Evolutionary conservation across 208 protist species (phyloP), one percentile per base, ranked within the genome.

Genomic region (Crithidia brevicula): DNA sequence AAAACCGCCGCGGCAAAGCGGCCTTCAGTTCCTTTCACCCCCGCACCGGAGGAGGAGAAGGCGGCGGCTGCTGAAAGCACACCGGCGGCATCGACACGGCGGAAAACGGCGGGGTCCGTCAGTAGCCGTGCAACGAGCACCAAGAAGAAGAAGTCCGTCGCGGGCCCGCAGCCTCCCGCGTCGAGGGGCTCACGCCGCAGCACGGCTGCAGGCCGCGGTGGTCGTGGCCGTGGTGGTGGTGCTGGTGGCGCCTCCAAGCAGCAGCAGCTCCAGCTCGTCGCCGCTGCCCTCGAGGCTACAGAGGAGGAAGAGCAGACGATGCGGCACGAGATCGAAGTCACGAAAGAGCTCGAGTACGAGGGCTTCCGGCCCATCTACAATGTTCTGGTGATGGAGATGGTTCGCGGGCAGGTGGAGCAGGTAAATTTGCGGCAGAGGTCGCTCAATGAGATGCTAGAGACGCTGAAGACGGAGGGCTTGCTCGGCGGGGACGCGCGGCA

Each of bases 371-470:
- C 89, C 1, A 67, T 90, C 15, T 94, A 90, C 71, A 82, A 94
- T 50, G 68, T 85, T 5, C 79, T 94, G 20, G 75, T 87, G 31
- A 85, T 94, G 78, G 80, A 90, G 58, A 74, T 92, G 13, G 83
- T 94, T 25, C 85, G 80, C 1, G 38, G 56, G 1, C 83, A 90
- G 66, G 67, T 92, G 18, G 64, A 81, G 51, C 67, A 86, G 70
- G 67, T 94, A 51, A 94, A 89, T 54, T 23, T 28, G 11, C 85
- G 82, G 16, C 89, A 94, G 68, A 62, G 74, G 27, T 45, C 57
- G 46, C 70, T 94, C 15, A 88, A 88, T 56, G 82, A 88, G 47
- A 81, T 83, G 47, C 68, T 94, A 18, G 72, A 80, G 59, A 58
- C 70, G 27, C 59, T 91, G 11, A 65, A 74, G 40, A 62, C 31